phyloP scores from a whole-genome alignment of 108 stramenopile genomes.

The Fistulifera solaris region DNA sequence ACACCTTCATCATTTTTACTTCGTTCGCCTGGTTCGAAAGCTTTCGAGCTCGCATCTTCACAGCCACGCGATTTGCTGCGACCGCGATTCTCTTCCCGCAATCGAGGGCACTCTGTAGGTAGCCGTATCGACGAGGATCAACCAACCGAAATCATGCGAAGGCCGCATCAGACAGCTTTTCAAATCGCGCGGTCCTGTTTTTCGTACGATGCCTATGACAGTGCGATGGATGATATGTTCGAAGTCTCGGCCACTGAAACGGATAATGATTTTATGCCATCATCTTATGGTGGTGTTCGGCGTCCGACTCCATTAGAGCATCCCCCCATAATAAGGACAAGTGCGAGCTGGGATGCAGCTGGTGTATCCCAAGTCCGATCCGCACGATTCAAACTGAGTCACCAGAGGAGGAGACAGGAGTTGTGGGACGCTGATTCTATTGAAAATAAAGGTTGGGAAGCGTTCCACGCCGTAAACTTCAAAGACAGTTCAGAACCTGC shows the following conservation, averaged over 20 bases:
- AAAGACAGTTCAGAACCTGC: background rate
- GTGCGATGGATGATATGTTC: background rate
- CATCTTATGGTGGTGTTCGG: no score
- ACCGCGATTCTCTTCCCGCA: no score
- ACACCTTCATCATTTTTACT: conserved; percentile 22
- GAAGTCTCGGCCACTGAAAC: no score
- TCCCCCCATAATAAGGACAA: no score
- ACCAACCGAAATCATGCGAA: no score
- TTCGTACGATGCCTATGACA: conserved; percentile 5
- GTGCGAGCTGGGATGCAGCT: conserved; percentile 3
- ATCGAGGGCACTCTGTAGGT: no score
- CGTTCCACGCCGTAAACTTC: background rate
- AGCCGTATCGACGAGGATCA: no score
- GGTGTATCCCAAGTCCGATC: conserved; percentile 1
- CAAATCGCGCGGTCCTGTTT: conserved; percentile 9
- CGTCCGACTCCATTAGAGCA: no score
- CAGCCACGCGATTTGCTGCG: background rate
- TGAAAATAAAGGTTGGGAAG: conserved; percentile 15
- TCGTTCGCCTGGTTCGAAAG: conserved; percentile 37
- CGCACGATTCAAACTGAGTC: no score
- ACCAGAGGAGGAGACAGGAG: background rate
- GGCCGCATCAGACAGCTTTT: no score
- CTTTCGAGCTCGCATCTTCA: background rate
- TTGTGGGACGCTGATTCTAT: conserved; percentile 7
- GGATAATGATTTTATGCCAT: no score